Evolutionary conservation across 306 rosid species (phyloP).

Genomic region (Medicago lupulina): DNA sequence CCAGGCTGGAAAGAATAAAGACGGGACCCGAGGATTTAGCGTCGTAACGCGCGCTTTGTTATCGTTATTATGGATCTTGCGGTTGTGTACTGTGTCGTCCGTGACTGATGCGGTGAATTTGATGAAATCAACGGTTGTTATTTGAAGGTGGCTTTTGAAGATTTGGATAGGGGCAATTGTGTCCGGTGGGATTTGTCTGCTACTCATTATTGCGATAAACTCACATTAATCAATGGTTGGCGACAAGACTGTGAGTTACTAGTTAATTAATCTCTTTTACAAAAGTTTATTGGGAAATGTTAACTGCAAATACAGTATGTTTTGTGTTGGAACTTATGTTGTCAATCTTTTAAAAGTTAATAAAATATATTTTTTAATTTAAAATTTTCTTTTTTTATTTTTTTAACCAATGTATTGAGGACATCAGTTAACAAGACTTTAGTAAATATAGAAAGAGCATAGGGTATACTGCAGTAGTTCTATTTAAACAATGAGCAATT

Average conservation of each 20-base stretch:
- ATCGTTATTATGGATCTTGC: background rate
- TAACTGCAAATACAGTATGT: no score
- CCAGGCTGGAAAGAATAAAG: slow-evolving; percentile 64
- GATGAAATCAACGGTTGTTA: slow-evolving; percentile 17
- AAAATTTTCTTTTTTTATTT: no score
- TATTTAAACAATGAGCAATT: no score
- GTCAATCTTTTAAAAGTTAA: no score
- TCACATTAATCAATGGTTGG: background rate
- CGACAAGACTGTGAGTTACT: background rate
- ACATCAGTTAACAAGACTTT: no score
- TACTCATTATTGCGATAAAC: slow-evolving; percentile 6
- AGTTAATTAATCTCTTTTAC: no score
- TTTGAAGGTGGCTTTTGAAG: background rate
- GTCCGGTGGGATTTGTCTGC: slow-evolving; percentile 33
- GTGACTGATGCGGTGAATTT: background rate
- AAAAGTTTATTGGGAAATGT: no score
- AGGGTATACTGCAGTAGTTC: no score
- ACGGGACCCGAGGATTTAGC: slow-evolving; percentile 34
- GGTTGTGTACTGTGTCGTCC: background rate
- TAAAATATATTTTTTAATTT: no score
- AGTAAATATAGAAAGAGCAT: no score
- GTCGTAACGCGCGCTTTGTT: background rate
- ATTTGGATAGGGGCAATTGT: background rate
- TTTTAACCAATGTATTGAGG: no score
- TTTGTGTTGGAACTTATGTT: no score